Conservation (phyloP, 2,329 filamentous ascomycete genomes). For the Pseudogymnoascus sp. region DNA sequence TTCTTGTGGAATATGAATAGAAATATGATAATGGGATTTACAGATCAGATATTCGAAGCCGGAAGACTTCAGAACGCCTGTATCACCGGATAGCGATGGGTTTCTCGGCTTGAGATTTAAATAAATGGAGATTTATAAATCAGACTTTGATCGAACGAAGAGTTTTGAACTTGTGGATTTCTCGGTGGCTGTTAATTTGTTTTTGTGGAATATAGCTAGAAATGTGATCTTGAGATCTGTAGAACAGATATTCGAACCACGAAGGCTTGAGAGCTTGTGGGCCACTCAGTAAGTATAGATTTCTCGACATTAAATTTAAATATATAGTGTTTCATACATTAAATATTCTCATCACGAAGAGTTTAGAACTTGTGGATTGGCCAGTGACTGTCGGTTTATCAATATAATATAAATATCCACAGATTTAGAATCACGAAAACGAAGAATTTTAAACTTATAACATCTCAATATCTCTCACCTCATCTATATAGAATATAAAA, state of each 20-base stretch:
- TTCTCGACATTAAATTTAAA: not conserved
- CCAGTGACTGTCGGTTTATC: too few relatives aligned
- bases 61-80: not conserved
- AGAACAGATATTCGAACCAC: not conserved
- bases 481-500: not conserved
- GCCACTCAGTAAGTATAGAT: not conserved
- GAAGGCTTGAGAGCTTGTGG: not conserved
- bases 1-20: not conserved
- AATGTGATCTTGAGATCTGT: not conserved
- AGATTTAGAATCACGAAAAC: not conserved
- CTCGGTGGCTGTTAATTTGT: not conserved
- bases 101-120: not conserved
- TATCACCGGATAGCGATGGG: too few relatives aligned
- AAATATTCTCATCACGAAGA: too few relatives aligned
- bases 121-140: not conserved
- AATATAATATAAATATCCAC: not conserved
- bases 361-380: too few relatives aligned
- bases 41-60: not conserved
- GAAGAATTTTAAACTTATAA: not conserved
- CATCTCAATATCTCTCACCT: not conserved
- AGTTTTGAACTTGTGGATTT: not conserved
- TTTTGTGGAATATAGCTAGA: not conserved
- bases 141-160: not conserved
- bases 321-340: not conserved
- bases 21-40: not conserved